Conservation (phyloP, 805 yeast species). For the Yamadazyma laniorum region DNA sequence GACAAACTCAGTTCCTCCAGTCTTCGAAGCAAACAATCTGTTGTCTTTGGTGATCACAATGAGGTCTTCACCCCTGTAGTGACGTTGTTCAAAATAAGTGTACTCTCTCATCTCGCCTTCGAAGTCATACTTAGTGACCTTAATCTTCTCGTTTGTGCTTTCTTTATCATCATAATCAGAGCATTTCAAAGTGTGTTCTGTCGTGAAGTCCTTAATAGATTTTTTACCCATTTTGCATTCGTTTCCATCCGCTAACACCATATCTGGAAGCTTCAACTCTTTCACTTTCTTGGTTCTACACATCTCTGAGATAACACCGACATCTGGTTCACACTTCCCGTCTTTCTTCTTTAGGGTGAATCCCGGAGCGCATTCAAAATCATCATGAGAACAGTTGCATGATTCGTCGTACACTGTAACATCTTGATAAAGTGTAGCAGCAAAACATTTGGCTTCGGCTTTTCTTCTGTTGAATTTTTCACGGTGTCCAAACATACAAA, state of each 20-base stretch:
- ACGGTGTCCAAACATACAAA: conserved; percentile 68
- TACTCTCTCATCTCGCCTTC: conserved; percentile 55
- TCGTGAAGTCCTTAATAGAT: conserved; percentile 21
- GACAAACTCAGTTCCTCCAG: conserved; percentile 46
- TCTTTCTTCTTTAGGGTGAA: conserved; percentile 25
- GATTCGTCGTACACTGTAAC: conserved; percentile 47
- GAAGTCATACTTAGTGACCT: conserved; percentile 41
- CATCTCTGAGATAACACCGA: conserved; percentile 21
- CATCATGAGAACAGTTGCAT: conserved; percentile 64
- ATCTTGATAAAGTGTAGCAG: conserved; percentile 47
- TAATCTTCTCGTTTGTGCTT: conserved; percentile 24
- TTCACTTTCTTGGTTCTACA: conserved; percentile 22
- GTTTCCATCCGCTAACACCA: conserved; percentile 44
- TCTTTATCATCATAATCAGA: conserved; percentile 22
- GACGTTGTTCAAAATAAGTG: conserved; percentile 57
- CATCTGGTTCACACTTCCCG: conserved; percentile 45
- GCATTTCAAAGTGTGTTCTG: conserved; percentile 35
- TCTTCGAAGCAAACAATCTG: conserved; percentile 57
- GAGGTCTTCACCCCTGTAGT: conserved; percentile 40
- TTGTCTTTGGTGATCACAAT: conserved; percentile 55
- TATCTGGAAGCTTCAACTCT: conserved; percentile 34
- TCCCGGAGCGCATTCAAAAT: conserved; percentile 68
- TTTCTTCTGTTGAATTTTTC: conserved; percentile 66
- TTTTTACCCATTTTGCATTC: conserved; percentile 36
- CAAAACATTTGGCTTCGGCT: conserved; percentile 61